Conservation (phyloP, 257 asterid genomes). For the Solanum etuberosum region DNA sequence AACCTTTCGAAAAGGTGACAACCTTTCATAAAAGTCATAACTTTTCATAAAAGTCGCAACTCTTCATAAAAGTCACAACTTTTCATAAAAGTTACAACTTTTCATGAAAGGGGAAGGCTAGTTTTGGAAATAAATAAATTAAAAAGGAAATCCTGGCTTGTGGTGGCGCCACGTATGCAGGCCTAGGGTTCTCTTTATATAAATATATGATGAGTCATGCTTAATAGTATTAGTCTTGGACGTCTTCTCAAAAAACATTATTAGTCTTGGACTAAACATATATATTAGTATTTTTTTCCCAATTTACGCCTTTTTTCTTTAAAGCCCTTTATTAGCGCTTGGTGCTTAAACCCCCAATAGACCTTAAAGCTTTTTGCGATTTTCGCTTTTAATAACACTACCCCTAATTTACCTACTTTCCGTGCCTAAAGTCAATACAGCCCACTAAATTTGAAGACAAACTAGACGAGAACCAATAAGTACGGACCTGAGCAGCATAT, state of each 20-base stretch:
- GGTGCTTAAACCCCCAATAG: neutral
- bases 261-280: neutral
- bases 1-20: no score
- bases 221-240: neutral
- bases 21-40: no score
- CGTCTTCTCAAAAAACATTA: neutral
- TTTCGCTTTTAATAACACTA: neutral
- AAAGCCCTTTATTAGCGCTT: neutral
- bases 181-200: no score
- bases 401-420: neutral
- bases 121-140: no score
- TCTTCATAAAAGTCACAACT: no score
- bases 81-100: no score
- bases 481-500: slow-evolving; percentile 95
- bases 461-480: neutral
- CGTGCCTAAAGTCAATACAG: neutral
- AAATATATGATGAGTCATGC: neutral
- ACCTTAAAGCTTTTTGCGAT: neutral
- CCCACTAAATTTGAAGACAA: neutral
- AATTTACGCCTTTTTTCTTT: neutral
- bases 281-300: neutral
- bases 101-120: no score
- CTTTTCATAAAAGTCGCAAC: no score
- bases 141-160: no score
- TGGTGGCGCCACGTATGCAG: no score